Percentiles rank a stretch among this genome's conserved stretches.
phyloP scores from a whole-genome alignment of 352 stramenopile species.

The Globisporangium echinulatum region DNA sequence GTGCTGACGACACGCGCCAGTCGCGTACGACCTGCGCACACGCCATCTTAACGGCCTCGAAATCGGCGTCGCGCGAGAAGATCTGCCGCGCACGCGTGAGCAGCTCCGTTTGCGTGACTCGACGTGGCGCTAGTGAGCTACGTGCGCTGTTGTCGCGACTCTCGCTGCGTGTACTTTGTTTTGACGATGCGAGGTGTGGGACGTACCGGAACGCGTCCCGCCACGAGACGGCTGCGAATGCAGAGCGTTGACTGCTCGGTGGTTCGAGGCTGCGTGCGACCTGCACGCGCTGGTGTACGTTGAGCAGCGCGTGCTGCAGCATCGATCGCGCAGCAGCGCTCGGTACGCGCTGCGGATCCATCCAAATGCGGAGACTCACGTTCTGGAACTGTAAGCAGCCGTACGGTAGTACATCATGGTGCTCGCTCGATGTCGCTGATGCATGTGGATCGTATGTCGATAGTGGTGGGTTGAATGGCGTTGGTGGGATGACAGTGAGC shows the following conservation, averaged over 20 bases:
- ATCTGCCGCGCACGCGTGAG: conserved; percentile 6
- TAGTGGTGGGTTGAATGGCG: not conserved
- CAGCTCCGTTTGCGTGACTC: conserved; percentile 6
- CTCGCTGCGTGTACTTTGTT: not conserved
- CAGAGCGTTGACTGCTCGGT: not conserved
- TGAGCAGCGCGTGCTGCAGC: conserved; percentile 12
- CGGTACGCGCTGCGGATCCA: conserved; percentile 16
- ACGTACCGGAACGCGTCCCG: conserved; percentile 18
- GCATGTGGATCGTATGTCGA: not conserved
- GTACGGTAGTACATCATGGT: conserved; percentile 18
- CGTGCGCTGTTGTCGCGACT: not conserved
- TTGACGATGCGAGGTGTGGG: not conserved
- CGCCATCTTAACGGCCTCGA: conserved; percentile 17
- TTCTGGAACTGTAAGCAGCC: conserved; percentile 22
- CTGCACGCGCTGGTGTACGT: conserved; percentile 7
- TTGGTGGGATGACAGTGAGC: conserved; percentile 2
- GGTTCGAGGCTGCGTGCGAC: too few relatives aligned
- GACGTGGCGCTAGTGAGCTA: not conserved
- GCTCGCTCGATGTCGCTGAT: conserved; percentile 1
- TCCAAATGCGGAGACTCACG: conserved; percentile 30
- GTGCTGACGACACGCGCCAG: not conserved
- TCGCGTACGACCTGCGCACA: conserved; percentile 9
- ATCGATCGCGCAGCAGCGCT: conserved; percentile 2
- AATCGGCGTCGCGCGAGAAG: conserved; percentile 14
- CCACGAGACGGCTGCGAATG: conserved; percentile 3